Conservation (phyloP, 345 rosid genomes). For the Pugionium cornutum region DNA sequence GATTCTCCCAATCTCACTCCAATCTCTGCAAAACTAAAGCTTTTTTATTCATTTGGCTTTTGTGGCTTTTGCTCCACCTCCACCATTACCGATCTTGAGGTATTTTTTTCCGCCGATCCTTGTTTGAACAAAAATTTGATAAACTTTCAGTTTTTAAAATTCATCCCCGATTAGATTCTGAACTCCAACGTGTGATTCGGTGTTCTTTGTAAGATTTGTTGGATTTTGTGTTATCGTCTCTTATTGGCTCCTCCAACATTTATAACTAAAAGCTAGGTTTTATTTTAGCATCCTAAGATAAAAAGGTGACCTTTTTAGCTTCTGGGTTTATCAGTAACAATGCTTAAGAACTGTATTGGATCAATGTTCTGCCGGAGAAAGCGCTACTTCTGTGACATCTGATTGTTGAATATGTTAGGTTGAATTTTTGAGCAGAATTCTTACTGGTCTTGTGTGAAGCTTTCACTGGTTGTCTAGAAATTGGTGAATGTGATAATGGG, state of each 20-base stretch:
- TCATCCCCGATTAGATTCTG: conserved; percentile 16
- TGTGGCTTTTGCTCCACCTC: background rate
- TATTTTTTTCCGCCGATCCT: background rate
- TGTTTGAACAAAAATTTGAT: background rate
- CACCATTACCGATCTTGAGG: conserved; percentile 24
- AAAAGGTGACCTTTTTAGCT: conserved; percentile 14
- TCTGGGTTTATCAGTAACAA: background rate
- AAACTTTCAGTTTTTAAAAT: background rate
- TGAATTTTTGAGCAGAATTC: background rate
- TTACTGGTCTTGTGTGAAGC: background rate
- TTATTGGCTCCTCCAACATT: conserved; percentile 20
- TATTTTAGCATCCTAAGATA: conserved; percentile 4
- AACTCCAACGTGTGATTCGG: background rate
- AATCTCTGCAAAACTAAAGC: conserved; percentile 19
- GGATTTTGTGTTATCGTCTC: conserved; percentile 5
- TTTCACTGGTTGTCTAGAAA: conserved; percentile 30
- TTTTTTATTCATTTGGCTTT: background rate
- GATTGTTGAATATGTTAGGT: conserved; percentile 16
- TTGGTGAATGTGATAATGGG: conserved; percentile 54
- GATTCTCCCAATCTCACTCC: conserved; percentile 10
- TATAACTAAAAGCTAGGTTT: background rate
- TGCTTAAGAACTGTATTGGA: conserved; percentile 7
- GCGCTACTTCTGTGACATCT: background rate
- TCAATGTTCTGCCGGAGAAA: background rate
- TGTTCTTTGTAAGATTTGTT: background rate